Conservation (phyloP, 768 basidiomycete genomes). For the Collybiopsis luxurians region DNA sequence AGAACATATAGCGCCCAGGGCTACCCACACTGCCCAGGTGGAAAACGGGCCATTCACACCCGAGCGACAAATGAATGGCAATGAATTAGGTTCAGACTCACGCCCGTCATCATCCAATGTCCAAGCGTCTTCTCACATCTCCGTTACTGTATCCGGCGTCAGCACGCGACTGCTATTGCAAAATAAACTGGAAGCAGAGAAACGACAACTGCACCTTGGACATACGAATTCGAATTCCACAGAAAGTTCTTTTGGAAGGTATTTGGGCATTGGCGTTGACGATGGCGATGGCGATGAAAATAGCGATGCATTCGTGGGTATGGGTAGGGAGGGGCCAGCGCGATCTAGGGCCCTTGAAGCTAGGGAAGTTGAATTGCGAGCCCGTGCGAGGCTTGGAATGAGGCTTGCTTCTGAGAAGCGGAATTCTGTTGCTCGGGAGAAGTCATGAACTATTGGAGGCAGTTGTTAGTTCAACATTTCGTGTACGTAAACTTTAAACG, state of each 20-base stretch:
- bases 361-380: conserved; percentile 29
- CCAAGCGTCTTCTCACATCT: background rate
- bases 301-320: background rate
- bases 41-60: background rate
- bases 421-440: no score
- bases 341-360: background rate
- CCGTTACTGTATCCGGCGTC: background rate
- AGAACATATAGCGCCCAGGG: no score
- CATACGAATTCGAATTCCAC: background rate
- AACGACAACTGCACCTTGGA: background rate
- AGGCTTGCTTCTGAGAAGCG: conserved; percentile 31
- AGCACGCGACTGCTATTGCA: conserved; percentile 7
- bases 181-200: conserved; percentile 6
- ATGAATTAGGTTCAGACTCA: conserved; percentile 1
- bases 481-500: background rate
- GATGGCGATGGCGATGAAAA: no score
- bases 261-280: no score
- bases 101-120: background rate
- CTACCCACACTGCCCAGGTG: background rate
- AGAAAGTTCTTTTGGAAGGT: no score
- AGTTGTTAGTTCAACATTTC: no score
- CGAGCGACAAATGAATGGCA: background rate
- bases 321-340: background rate
- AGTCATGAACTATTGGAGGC: no score
- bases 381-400: conserved; percentile 30